Percentiles rank a stretch among this genome's conserved stretches.
phyloP scores from a whole-genome alignment of 2,329 filamentous ascomycete genomes.

The Didymellaceae sp. region DNA sequence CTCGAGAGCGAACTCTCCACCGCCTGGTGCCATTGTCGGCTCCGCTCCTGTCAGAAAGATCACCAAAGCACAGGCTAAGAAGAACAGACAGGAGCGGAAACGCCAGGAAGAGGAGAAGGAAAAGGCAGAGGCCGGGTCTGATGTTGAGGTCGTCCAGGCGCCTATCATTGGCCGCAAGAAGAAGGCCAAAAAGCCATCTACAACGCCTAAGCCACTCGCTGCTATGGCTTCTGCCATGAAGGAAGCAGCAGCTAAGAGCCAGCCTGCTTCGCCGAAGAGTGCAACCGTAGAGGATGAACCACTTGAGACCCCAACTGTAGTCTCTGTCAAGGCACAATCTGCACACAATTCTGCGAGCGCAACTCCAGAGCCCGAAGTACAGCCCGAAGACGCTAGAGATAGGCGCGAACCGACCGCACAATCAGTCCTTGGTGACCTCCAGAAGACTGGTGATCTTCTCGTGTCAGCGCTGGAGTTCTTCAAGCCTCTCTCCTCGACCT shows the following conservation, averaged over 20 bases:
- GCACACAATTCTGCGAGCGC: conserved; percentile 29
- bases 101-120: conserved; percentile 62
- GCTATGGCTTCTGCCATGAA: conserved; percentile 21
- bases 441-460: conserved; percentile 48
- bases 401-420: conserved; percentile 42
- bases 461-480: conserved; percentile 52
- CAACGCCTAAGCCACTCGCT: conserved; percentile 30
- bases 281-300: conserved; percentile 38
- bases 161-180: conserved; percentile 83
- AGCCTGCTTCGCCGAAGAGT: conserved; percentile 40
- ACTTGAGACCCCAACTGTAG: conserved; percentile 20
- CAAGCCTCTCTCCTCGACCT: conserved; percentile 48
- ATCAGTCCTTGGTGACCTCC: conserved; percentile 49
- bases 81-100: conserved; percentile 69
- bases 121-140: conserved; percentile 52
- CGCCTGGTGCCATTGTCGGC: conserved; percentile 67
- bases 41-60: conserved; percentile 71
- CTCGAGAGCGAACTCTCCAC: conserved; percentile 74
- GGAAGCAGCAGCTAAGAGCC: conserved; percentile 31
- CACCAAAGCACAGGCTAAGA: conserved; percentile 80
- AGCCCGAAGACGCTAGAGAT: conserved; percentile 40
- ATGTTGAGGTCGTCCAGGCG: conserved; percentile 63
- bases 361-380: conserved; percentile 28
- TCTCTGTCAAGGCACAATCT: conserved; percentile 27
- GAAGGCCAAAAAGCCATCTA: conserved; percentile 74